phyloP scores from a whole-genome alignment of 495 filamentous ascomycete genomes.

The Evansstolkia leycettana region DNA sequence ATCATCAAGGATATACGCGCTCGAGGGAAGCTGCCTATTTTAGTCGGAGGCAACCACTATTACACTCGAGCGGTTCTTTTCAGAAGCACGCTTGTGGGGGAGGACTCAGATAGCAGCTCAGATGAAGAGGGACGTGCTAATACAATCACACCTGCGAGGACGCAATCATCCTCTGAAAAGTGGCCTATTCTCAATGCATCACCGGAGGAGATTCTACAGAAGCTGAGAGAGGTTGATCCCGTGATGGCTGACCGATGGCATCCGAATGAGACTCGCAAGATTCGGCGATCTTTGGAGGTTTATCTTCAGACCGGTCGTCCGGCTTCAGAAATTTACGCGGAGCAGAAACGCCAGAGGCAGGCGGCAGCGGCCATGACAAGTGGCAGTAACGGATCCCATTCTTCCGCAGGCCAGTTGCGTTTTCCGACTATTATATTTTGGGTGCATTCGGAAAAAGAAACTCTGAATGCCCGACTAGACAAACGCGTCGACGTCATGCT shows the following conservation, averaged over 20 bases:
- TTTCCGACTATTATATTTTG: conserved; percentile 68
- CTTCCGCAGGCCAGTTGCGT: conserved; percentile 22
- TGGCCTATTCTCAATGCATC: conserved; percentile 63
- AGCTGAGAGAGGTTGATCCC: conserved; percentile 72
- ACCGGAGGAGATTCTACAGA: conserved; percentile 56
- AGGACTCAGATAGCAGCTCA: conserved; percentile 9
- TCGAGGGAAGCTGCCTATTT: conserved; percentile 69
- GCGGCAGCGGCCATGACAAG: conserved; percentile 8
- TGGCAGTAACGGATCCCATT: conserved; percentile 2
- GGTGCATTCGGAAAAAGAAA: conserved; percentile 61
- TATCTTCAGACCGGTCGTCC: conserved; percentile 64
- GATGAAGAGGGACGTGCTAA: conserved; percentile 10
- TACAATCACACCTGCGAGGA: conserved; percentile 8
- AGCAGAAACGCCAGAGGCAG: conserved; percentile 41
- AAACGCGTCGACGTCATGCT: conserved; percentile 76
- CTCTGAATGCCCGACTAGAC: conserved; percentile 58
- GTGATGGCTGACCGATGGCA: conserved; percentile 88
- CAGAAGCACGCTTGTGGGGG: conserved; percentile 45
- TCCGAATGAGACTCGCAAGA: conserved; percentile 81
- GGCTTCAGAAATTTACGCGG: conserved; percentile 79
- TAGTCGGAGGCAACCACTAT: conserved; percentile 93
- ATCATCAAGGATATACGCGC: conserved; percentile 66
- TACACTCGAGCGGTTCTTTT: conserved; percentile 86
- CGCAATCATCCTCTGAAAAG: conserved; percentile 20
- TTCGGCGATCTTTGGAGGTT: conserved; percentile 80